phyloP scores from a whole-genome alignment of 257 asterid species.

The Ballota nigra region DNA sequence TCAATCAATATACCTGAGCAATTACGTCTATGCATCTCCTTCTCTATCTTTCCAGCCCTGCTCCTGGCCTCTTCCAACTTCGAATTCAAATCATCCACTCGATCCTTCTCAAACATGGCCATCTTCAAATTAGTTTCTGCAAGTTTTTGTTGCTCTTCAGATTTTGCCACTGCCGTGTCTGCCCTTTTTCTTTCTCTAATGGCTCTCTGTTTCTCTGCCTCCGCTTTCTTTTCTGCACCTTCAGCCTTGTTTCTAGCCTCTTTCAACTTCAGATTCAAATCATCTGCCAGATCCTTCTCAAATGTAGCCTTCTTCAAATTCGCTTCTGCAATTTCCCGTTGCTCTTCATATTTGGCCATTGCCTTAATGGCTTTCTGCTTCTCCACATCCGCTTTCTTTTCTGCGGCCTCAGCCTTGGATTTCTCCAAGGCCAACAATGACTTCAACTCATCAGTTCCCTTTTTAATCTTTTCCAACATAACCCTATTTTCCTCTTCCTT shows the following conservation, averaged over 20 bases:
- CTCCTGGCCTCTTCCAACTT: constrained; percentile 54
- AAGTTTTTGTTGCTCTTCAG: constrained; percentile 44
- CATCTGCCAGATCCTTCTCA: constrained; percentile 58
- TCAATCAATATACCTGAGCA: constrained; percentile 34
- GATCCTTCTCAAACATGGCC: too few species aligned
- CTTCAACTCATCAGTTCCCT: constrained; percentile 49
- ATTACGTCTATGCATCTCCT: too few species aligned
- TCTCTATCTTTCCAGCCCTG: constrained; percentile 46
- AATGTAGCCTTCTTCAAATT: constrained; percentile 49
- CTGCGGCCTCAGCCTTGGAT: constrained; percentile 49
- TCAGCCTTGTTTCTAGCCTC: constrained; percentile 43
- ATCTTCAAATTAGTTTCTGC: too few species aligned
- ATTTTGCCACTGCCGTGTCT: constrained; percentile 49
- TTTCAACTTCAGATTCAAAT: constrained; percentile 54
- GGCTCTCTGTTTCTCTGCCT: constrained; percentile 50
- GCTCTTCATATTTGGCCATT: constrained; percentile 47
- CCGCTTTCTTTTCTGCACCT: constrained; percentile 51
- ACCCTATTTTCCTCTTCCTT: constrained; percentile 50
- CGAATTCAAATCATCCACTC: too few species aligned
- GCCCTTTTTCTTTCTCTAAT: constrained; percentile 59
- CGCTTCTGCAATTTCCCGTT: constrained; percentile 44
- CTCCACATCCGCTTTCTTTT: constrained; percentile 55
- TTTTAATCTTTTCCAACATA: constrained; percentile 44
- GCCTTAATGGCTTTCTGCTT: constrained; percentile 45
- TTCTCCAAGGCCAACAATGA: constrained; percentile 41